These are phyloP conservation scores for Rehmannia glutinosa DNA, from an alignment of 257 asterid genomes.

Conservation along the genomic window DNA sequence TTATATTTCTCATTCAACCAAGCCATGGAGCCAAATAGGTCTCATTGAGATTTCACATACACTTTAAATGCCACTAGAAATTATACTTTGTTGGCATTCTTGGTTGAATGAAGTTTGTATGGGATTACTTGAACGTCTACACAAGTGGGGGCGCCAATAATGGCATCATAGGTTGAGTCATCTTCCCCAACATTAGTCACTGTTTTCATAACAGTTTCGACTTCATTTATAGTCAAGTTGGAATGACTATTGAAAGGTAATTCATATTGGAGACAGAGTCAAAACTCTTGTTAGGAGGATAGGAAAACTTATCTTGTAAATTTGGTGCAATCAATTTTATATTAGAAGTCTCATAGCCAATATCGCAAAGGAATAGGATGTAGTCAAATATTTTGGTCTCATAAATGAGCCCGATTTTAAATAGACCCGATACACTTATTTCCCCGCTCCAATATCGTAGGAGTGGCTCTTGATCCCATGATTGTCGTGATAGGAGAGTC, in stretches of 20 bases:
- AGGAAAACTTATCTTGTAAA: conserved; percentile 38
- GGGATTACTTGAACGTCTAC: conserved; percentile 40
- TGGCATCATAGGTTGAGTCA: conserved; percentile 34
- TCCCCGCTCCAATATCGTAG: conserved; percentile 50
- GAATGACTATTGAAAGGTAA: conserved; percentile 51
- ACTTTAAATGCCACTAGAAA: conserved; percentile 33
- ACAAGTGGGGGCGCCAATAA: conserved; percentile 20
- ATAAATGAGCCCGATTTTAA: conserved; percentile 54
- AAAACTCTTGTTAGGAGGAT: conserved; percentile 25
- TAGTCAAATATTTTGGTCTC: conserved; percentile 43
- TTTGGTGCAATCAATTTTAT: conserved; percentile 40
- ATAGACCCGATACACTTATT: conserved; percentile 29
- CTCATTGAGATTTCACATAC: background rate
- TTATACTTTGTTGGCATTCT: conserved; percentile 25
- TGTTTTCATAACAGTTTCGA: conserved; percentile 34
- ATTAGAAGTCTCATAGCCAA: conserved; percentile 30
- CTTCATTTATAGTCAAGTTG: conserved; percentile 11
- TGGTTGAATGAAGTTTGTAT: conserved; percentile 35
- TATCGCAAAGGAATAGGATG: conserved; percentile 39
- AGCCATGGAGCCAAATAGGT: conserved; percentile 44
- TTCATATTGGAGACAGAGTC: conserved; percentile 47
- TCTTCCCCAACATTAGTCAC: conserved; percentile 50
- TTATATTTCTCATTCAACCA: conserved; percentile 41
- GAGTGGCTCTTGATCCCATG: conserved; percentile 37
- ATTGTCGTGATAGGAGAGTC: conserved; percentile 28